Conservation (phyloP, 2,329 filamentous ascomycete species). For the Cytospora schulzeri region DNA sequence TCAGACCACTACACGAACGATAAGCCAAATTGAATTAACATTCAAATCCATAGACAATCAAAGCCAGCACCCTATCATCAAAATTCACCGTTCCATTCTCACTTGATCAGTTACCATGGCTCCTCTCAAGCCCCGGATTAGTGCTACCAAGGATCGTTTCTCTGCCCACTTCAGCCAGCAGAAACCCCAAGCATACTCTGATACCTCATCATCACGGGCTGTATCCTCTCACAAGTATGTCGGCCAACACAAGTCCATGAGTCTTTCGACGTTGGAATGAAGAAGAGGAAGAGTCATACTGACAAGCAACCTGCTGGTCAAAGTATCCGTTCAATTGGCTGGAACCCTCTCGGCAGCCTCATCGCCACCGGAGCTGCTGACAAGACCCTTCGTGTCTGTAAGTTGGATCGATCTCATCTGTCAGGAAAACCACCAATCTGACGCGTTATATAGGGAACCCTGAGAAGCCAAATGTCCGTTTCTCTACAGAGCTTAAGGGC, state of each 20-base stretch:
- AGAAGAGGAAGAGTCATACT: background rate
- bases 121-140: conserved; percentile 50
- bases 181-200: conserved; percentile 72
- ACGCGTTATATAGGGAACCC: conserved; percentile 62
- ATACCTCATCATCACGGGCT: conserved; percentile 57
- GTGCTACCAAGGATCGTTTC: conserved; percentile 71
- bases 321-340: conserved; percentile 78
- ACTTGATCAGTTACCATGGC: conserved; percentile 38
- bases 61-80: background rate
- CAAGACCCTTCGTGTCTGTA: conserved; percentile 72
- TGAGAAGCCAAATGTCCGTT: conserved; percentile 71
- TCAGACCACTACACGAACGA: background rate
- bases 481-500: conserved; percentile 74
- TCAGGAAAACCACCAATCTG: background rate
- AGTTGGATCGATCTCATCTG: conserved; percentile 35
- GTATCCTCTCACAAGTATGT: conserved; percentile 59
- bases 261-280: conserved; percentile 18
- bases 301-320: conserved; percentile 11
- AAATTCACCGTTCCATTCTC: conserved; percentile 1
- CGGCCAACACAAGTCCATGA: conserved; percentile 24
- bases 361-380: conserved; percentile 80
- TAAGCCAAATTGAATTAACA: background rate
- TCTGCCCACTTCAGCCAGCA: conserved; percentile 65
- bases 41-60: background rate
- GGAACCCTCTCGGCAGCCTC: conserved; percentile 83